A percentile compares a stretch with the other conserved stretches of the same genome.
Conservation (phyloP, 768 basidiomycete genomes). For the Tulasnella sp. region DNA sequence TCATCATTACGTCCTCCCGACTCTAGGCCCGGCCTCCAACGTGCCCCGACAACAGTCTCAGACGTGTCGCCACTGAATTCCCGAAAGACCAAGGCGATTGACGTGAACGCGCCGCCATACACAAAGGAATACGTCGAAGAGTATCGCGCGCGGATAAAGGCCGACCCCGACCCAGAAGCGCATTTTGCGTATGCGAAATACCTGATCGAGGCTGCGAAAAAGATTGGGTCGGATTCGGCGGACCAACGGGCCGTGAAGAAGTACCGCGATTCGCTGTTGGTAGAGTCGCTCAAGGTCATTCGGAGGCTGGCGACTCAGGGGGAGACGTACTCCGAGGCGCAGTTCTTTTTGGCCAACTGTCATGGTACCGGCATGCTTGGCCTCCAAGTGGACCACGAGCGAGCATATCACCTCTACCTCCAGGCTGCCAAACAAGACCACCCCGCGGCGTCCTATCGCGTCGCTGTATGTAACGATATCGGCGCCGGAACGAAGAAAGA, state of each 20-base stretch:
- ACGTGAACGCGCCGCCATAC: constrained; percentile 64
- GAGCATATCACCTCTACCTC: constrained; percentile 91
- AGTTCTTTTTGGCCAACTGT: constrained; percentile 97
- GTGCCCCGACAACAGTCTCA: not conserved
- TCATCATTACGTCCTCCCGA: not conserved
- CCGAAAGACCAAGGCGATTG: constrained; percentile 61
- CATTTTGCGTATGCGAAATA: constrained; percentile 99
- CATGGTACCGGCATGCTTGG: constrained; percentile 92
- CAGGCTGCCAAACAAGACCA: constrained; percentile 98
- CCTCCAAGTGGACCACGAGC: constrained; percentile 93
- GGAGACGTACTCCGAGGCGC: constrained; percentile 87
- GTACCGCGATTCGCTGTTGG: constrained; percentile 77
- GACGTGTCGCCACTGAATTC: not conserved
- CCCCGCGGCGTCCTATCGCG: constrained; percentile 85
- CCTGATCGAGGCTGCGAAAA: constrained; percentile 93
- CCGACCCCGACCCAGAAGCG: constrained; percentile 94
- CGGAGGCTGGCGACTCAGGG: constrained; percentile 87
- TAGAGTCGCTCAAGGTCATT: constrained; percentile 83
- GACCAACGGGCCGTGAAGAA: constrained; percentile 79
- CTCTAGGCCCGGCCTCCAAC: constrained; percentile 6
- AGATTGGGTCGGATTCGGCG: constrained; percentile 59
- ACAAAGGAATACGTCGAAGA: constrained; percentile 96
- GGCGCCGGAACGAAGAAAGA: constrained; percentile 91
- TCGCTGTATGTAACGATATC: constrained; percentile 97
- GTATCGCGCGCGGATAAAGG: constrained; percentile 93